Evolutionary conservation across 2,329 filamentous ascomycete genomes (phyloP).

Genomic region (Curvularia hawaiiensis): DNA sequence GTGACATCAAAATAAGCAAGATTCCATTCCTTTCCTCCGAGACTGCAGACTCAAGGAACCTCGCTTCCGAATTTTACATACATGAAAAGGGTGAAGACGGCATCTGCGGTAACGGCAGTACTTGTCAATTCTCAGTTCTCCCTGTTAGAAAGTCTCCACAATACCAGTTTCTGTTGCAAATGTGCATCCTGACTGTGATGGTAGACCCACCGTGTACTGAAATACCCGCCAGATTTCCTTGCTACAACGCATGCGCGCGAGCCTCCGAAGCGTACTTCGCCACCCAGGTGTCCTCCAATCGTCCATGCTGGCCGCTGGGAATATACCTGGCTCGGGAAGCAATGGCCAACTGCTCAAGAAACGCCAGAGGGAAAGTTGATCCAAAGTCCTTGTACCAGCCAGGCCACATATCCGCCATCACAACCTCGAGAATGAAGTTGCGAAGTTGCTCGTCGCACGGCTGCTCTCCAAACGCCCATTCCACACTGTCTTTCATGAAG

Average conservation of each 20-base stretch:
- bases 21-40: background rate
- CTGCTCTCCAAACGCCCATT: background rate
- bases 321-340: background rate
- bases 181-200: background rate
- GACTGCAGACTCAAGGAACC: background rate
- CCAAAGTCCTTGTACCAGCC: background rate
- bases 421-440: background rate
- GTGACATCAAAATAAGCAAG: background rate
- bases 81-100: background rate
- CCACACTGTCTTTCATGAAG: background rate
- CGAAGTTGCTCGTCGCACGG: background rate
- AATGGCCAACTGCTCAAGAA: slow-evolving; percentile 3
- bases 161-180: background rate
- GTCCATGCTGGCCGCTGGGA: no score
- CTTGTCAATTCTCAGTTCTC: background rate
- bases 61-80: background rate
- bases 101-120: no score
- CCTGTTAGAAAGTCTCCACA: background rate
- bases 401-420: background rate
- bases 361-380: background rate
- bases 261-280: no score
- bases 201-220: background rate
- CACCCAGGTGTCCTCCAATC: background rate
- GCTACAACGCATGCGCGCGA: background rate
- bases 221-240: background rate